phyloP scores from a whole-genome alignment of 306 rosid genomes.

The Cicer yamashitae region DNA sequence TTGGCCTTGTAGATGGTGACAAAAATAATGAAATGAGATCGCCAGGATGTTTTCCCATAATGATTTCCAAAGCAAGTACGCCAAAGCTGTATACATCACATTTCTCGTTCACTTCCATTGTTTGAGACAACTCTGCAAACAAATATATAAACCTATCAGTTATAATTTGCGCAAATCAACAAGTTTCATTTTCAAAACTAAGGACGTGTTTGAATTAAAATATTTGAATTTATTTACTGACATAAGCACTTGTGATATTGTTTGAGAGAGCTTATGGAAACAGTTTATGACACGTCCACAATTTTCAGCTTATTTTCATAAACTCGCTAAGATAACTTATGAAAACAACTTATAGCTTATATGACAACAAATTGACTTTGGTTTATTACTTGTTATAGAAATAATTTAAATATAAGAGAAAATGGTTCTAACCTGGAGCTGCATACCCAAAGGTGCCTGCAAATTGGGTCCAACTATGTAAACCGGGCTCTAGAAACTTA shows the following conservation, averaged over 20 bases:
- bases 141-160: background rate
- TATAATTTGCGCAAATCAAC: background rate
- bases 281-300: background rate
- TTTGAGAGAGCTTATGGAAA: too few relatives aligned
- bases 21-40: conserved; percentile 23
- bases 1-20: conserved; percentile 8
- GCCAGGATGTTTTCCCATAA: conserved; percentile 37
- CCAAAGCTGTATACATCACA: conserved; percentile 43
- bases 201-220: too few relatives aligned
- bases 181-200: background rate
- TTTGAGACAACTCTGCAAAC: conserved; percentile 36
- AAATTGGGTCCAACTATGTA: conserved; percentile 18
- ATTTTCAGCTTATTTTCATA: background rate
- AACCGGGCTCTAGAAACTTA: background rate
- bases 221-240: too few relatives aligned
- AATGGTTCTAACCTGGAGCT: conserved; percentile 38
- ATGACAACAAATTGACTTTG: too few relatives aligned
- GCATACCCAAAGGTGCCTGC: conserved; percentile 35
- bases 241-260: too few relatives aligned
- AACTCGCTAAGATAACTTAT: background rate
- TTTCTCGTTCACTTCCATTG: conserved; percentile 35
- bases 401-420: too few relatives aligned
- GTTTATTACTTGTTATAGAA: background rate
- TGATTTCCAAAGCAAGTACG: conserved; percentile 32
- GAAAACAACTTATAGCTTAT: background rate